Evolutionary conservation across 1,139 yeast genomes (phyloP), one percentile per base, ranked within the genome.

Genomic region (Meyerozyma smithsonii): DNA sequence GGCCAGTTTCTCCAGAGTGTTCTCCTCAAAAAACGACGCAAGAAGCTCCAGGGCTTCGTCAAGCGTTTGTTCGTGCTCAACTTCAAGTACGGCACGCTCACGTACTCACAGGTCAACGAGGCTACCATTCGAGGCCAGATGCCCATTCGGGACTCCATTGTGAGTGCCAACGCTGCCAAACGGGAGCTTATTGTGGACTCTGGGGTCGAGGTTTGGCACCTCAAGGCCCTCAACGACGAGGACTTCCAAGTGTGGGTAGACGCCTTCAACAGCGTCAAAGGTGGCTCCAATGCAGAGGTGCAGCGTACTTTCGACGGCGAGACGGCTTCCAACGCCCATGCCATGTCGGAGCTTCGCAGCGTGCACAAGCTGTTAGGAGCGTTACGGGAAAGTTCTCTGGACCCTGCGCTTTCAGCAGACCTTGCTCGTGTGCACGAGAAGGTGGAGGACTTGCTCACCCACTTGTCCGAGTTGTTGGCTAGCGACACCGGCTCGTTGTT

Each of bases 151-250:
- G 74, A 84, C 36, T 81, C 95, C 8, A 86, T 85, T 19, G 79
- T 92, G 3, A 79, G 94, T 43, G 97, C 95, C 2, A 82, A 84
- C 51, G 72, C 79, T 23, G 75, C 76, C 40, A 77, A 78, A 20
- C 66, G 79, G 39, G 85, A 85, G 51, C 80, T 92, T 37, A 82
- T 84, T 39, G 75, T 92, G 46, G 97, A 92, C 59, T 88, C 97
- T 0, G 98, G 98, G 2, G 83, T 92, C 81, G 98, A 92, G 58
- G 81, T 87, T 12, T 92, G 98, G 98, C 81, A 79, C 37, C 68
- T 92, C 47, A 85, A 84, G 51, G 87, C 97, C 0, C 64, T 74
- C 35, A 79, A 74, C 41, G 61, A 61, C 12, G 68, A 71, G 4
- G 92, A 86, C 49, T 92, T 89, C 71, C 74, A 77, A 35, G 72